Percentiles rank a stretch among this genome's conserved stretches.
Evolutionary conservation across 305 asterid genomes (phyloP).

Genomic region (Striga hermonthica): DNA sequence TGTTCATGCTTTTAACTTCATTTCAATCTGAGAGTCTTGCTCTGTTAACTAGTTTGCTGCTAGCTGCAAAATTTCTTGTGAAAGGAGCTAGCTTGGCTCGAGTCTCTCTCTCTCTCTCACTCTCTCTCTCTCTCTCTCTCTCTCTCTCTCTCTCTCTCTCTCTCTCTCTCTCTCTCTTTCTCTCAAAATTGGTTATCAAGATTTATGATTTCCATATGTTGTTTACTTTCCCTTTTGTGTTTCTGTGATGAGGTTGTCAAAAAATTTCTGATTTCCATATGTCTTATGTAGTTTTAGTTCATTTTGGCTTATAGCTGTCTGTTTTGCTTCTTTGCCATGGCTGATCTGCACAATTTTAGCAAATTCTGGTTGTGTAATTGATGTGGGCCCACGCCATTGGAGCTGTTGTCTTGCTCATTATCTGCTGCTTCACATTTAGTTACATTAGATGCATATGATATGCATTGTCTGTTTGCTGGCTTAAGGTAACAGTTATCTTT

Average conservation of each 20-base stretch:
- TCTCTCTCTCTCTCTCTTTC: slow-evolving; percentile 23
- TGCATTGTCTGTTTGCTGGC: neutral
- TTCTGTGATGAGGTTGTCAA: too few species aligned
- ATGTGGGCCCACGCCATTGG: slow-evolving; percentile 37
- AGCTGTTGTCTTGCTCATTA: slow-evolving; percentile 23
- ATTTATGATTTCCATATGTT: slow-evolving; percentile 21
- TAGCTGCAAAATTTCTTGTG: slow-evolving; percentile 18
- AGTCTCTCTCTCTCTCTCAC: slow-evolving; percentile 17
- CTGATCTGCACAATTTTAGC: slow-evolving; percentile 37
- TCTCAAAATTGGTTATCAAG: slow-evolving; percentile 24
- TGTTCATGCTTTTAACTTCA: slow-evolving; percentile 28
- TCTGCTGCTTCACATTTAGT: slow-evolving; percentile 14
- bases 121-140: slow-evolving; percentile 17
- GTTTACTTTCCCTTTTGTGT: too few species aligned
- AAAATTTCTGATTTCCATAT: too few species aligned
- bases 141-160: slow-evolving; percentile 12
- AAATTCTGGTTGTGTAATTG: slow-evolving; percentile 24
- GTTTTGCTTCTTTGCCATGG: slow-evolving; percentile 35
- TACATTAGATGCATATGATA: slow-evolving; percentile 1
- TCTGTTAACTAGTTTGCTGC: slow-evolving; percentile 1
- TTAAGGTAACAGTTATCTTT: neutral
- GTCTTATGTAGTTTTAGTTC: neutral
- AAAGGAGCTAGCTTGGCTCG: slow-evolving; percentile 17
- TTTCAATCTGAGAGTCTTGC: slow-evolving; percentile 29
- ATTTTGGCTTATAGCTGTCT: slow-evolving; percentile 32